phyloP scores from a whole-genome alignment of 495 filamentous ascomycete species.

The Neurospora discreta region DNA sequence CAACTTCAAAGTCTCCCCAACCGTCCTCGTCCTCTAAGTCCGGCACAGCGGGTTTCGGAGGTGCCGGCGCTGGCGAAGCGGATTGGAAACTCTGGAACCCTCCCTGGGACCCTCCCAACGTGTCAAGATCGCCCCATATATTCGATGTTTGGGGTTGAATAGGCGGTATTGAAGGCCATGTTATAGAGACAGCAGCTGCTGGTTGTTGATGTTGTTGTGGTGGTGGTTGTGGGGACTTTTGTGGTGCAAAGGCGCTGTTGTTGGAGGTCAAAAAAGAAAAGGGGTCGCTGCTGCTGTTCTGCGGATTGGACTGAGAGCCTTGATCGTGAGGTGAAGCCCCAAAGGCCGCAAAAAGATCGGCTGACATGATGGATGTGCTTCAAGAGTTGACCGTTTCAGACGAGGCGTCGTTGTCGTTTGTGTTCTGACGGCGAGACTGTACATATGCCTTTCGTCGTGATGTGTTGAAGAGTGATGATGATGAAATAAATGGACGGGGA shows the following conservation, averaged over 20 bases:
- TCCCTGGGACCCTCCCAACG: slow-evolving; percentile 6
- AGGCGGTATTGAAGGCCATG: slow-evolving; percentile 9
- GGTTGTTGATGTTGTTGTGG: background rate
- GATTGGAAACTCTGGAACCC: background rate
- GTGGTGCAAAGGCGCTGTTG: slow-evolving; percentile 1
- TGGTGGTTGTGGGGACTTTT: slow-evolving; percentile 2
- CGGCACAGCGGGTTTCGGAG: slow-evolving; percentile 2
- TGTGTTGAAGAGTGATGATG: background rate
- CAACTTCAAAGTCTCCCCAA: slow-evolving; percentile 66
- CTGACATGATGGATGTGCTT: slow-evolving; percentile 45
- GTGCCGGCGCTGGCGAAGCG: background rate
- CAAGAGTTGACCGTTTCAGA: background rate
- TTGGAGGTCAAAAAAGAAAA: slow-evolving; percentile 11
- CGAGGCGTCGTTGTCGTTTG: background rate
- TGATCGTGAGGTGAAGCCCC: slow-evolving; percentile 30
- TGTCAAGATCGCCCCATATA: slow-evolving; percentile 12
- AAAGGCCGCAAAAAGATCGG: slow-evolving; percentile 65
- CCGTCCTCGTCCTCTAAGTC: slow-evolving; percentile 49
- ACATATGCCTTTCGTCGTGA: background rate
- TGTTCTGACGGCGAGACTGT: background rate
- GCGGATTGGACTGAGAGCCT: slow-evolving; percentile 17
- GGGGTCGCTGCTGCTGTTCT: slow-evolving; percentile 5
- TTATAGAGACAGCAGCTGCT: slow-evolving; percentile 1
- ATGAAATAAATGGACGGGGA: background rate
- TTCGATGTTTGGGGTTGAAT: slow-evolving; percentile 1